These are phyloP conservation scores for Angophora floribunda DNA, from an alignment of 345 rosid genomes.

Conservation along the genomic window DNA sequence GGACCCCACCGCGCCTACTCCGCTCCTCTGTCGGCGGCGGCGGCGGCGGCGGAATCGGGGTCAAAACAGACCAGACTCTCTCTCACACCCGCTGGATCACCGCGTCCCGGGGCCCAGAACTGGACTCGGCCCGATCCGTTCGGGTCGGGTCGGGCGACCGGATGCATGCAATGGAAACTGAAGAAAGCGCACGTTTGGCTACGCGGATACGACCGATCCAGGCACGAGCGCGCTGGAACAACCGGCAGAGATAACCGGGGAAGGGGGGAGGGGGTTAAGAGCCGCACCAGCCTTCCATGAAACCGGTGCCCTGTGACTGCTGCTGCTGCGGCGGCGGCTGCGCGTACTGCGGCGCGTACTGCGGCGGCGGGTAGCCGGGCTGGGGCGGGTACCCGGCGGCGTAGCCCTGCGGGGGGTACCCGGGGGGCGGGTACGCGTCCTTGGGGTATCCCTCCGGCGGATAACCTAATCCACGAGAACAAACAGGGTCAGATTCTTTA, in stretches of 20 bases:
- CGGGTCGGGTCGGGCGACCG: not conserved
- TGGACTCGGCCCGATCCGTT: not conserved
- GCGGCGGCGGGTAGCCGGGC: conserved; percentile 35
- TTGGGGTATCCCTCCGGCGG: conserved; percentile 83
- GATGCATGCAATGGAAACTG: not conserved
- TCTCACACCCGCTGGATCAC: not conserved
- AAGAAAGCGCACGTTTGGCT: not conserved
- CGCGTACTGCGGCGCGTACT: conserved; percentile 67
- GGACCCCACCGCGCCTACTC: not conserved
- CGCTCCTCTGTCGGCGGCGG: not conserved
- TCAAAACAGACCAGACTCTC: not conserved
- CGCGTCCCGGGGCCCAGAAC: not conserved
- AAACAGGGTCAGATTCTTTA: conserved; percentile 2
- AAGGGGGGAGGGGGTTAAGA: not conserved
- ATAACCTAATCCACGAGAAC: conserved; percentile 43
- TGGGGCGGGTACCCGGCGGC: conserved; percentile 30
- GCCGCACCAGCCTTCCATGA: conserved; percentile 70
- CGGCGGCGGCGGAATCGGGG: not conserved
- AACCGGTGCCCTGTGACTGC: conserved; percentile 31
- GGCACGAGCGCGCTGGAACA: no score
- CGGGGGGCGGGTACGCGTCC: conserved; percentile 68
- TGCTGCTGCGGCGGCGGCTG: conserved; percentile 60
- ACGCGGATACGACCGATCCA: not conserved
- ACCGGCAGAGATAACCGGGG: not conserved
- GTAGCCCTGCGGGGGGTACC: conserved; percentile 44